phyloP scores from a whole-genome alignment of 225 moss, liverwort and hornwort species.

The Sphagnum tenellum region DNA sequence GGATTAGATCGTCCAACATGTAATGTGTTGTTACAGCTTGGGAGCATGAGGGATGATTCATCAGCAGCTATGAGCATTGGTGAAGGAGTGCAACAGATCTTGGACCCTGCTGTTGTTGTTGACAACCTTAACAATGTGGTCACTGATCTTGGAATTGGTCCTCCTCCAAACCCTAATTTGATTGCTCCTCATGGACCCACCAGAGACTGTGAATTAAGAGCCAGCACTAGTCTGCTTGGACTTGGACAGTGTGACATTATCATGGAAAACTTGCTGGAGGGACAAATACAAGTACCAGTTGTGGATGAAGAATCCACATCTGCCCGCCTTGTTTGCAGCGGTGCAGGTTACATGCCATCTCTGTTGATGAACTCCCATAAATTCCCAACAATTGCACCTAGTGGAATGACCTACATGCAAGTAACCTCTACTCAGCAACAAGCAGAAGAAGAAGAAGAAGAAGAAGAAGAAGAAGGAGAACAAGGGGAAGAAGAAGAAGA shows the following conservation, averaged over 20 bases:
- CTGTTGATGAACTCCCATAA: slow-evolving; percentile 67
- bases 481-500: no score
- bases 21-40: slow-evolving; percentile 33
- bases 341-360: slow-evolving; percentile 80
- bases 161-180: slow-evolving; percentile 16
- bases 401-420: slow-evolving; percentile 13
- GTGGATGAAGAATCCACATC: slow-evolving; percentile 98
- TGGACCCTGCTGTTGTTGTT: slow-evolving; percentile 4
- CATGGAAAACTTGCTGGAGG: slow-evolving; percentile 8
- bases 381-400: slow-evolving; percentile 19
- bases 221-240: slow-evolving; percentile 27
- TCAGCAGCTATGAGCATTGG: slow-evolving; percentile 8
- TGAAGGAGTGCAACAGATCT: background rate
- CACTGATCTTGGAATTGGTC: slow-evolving; percentile 35
- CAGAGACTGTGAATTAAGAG: slow-evolving; percentile 12
- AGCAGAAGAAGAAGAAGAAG: slow-evolving; percentile 18
- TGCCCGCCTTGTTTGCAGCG: slow-evolving; percentile 58
- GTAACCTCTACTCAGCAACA: slow-evolving; percentile 28
- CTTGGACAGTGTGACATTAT: slow-evolving; percentile 40
- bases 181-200: no score
- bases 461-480: no score
- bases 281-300: slow-evolving; percentile 40
- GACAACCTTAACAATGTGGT: slow-evolving; percentile 19
- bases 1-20: slow-evolving; percentile 14
- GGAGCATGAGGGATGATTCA: slow-evolving; percentile 30